phyloP scores from a whole-genome alignment of 345 rosid genomes.

The Hibiscus mutabilis region DNA sequence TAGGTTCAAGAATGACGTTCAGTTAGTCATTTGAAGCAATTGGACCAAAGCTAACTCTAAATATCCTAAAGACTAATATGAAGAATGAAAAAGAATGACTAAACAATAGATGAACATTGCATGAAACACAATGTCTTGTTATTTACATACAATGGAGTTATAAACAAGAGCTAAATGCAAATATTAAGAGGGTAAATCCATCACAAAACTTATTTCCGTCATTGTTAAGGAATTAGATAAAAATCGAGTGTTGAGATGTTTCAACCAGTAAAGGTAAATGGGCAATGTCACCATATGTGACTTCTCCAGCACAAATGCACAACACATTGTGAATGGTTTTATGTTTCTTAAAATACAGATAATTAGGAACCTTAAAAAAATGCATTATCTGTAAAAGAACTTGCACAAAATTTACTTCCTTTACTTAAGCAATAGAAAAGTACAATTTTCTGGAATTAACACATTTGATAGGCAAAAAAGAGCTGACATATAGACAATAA shows the following conservation, averaged over 20 bases:
- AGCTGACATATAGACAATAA: background rate
- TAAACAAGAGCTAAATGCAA: background rate
- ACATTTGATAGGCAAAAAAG: background rate
- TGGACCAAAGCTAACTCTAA: too few relatives aligned
- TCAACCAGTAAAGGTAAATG: background rate
- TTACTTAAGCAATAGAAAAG: background rate
- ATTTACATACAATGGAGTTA: background rate
- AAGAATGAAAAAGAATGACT: background rate
- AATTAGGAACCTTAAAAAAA: background rate
- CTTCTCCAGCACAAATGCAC: background rate
- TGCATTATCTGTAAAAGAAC: background rate
- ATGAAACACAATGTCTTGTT: background rate
- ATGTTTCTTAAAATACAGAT: background rate
- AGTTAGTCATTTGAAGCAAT: too few relatives aligned
- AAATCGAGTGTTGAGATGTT: background rate
- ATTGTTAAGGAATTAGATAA: background rate
- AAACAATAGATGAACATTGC: background rate
- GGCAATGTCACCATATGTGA: background rate
- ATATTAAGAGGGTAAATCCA: background rate
- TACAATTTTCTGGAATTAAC: background rate
- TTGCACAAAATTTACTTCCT: background rate
- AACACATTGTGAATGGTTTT: background rate
- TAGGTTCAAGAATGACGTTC: too few relatives aligned
- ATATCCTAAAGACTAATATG: too few relatives aligned
- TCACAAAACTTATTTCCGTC: background rate